Percentiles rank a stretch among this genome's conserved stretches.
phyloP scores from a whole-genome alignment of 2,329 filamentous ascomycete genomes.

The Xylaria arbuscula region DNA sequence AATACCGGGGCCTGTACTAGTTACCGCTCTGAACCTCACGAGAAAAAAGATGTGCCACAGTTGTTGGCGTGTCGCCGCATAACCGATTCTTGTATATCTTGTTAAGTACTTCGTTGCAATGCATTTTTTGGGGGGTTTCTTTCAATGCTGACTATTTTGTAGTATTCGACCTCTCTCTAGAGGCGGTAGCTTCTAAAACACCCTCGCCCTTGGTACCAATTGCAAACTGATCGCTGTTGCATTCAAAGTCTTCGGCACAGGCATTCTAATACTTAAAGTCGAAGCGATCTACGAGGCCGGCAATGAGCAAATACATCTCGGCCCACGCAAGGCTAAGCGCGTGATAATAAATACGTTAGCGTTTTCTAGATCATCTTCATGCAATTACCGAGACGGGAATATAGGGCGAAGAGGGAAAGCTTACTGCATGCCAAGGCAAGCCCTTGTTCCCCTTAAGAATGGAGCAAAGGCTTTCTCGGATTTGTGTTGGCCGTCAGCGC shows the following conservation, averaged over 20 bases:
- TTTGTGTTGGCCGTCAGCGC: constrained; percentile 4
- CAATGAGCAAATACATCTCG: constrained; percentile 20
- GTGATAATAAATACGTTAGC: not conserved
- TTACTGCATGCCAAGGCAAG: constrained; percentile 47
- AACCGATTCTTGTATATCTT: too few species aligned
- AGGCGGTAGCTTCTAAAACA: constrained; percentile 16
- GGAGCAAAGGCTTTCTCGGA: constrained; percentile 38
- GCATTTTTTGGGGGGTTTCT: too few species aligned
- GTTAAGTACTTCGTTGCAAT: too few species aligned
- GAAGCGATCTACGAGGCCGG: constrained; percentile 28
- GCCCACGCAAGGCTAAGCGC: constrained; percentile 35
- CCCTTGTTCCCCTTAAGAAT: constrained; percentile 42
- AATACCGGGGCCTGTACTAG: too few species aligned
- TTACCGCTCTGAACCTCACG: too few species aligned
- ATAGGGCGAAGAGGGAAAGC: constrained; percentile 12
- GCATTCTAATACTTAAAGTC: constrained; percentile 25
- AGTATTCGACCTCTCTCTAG: too few species aligned
- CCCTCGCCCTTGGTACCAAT: constrained; percentile 30
- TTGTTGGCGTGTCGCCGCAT: too few species aligned
- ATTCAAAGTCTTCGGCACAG: constrained; percentile 24
- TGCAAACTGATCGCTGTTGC: constrained; percentile 32
- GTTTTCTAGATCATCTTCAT: not conserved
- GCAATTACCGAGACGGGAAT: not conserved
- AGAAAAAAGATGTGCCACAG: too few species aligned
- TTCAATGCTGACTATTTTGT: too few species aligned